phyloP scores from a whole-genome alignment of 2,329 filamentous ascomycete genomes.

The Cercospora nicotianae region DNA sequence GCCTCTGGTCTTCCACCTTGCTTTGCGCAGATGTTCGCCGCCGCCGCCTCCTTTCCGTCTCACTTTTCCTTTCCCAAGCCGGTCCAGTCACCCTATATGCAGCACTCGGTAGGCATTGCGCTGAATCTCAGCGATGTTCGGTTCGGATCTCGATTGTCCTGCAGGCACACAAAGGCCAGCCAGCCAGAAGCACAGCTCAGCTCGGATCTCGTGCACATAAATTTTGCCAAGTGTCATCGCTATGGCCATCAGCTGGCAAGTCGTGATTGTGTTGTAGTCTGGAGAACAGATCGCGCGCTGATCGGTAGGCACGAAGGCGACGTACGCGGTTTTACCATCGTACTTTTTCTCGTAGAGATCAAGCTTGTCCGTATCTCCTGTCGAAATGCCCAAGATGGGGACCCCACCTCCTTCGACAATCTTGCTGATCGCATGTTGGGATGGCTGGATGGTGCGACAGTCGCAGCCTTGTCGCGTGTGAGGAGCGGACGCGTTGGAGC shows the following conservation, averaged over 20 bases:
- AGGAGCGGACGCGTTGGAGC: constrained; percentile 6
- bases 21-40: background rate
- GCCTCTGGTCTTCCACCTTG: background rate
- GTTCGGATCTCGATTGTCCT: background rate
- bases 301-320: constrained; percentile 9
- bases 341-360: constrained; percentile 14
- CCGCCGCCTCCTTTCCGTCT: background rate
- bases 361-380: constrained; percentile 20
- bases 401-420: constrained; percentile 10
- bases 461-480: constrained; percentile 21
- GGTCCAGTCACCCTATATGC: background rate
- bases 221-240: constrained; percentile 22
- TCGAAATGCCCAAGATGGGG: constrained; percentile 17
- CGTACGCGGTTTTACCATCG: constrained; percentile 13
- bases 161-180: constrained; percentile 15
- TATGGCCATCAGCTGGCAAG: constrained; percentile 20
- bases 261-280: constrained; percentile 18
- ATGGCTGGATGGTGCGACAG: constrained; percentile 19
- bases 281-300: constrained; percentile 12
- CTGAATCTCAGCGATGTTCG: constrained; percentile 6
- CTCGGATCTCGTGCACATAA: constrained; percentile 19
- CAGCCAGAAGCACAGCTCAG: constrained; percentile 23
- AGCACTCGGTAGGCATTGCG: constrained; percentile 13
- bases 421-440: constrained; percentile 8
- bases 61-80: background rate